Percentiles rank a stretch among this genome's conserved stretches.
phyloP scores from a whole-genome alignment of 2,329 filamentous ascomycete species.

The Metarhizium sp. region DNA sequence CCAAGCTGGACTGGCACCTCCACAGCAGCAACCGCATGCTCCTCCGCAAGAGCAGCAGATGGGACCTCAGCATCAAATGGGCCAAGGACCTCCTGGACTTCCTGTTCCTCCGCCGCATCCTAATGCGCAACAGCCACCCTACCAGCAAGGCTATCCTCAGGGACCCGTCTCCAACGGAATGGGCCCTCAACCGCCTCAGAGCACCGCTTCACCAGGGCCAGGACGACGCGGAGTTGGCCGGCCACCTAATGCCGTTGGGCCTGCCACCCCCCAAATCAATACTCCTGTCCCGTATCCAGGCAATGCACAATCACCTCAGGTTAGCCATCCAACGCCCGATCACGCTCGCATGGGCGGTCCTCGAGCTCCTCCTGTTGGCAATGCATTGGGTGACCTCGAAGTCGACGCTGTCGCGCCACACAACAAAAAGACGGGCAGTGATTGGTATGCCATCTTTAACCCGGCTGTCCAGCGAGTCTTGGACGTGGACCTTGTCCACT shows the following conservation, averaged over 20 bases:
- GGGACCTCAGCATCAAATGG: constrained; percentile 45
- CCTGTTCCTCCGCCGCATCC: constrained; percentile 49
- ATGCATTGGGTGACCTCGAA: constrained; percentile 75
- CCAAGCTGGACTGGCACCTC: constrained; percentile 76
- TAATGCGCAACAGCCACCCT: constrained; percentile 60
- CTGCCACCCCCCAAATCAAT: constrained; percentile 87
- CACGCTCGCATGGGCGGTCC: constrained; percentile 46
- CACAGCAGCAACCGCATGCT: constrained; percentile 49
- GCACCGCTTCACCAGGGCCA: constrained; percentile 79
- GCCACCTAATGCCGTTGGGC: constrained; percentile 52
- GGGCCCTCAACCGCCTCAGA: constrained; percentile 71
- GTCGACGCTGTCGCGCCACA: constrained; percentile 75
- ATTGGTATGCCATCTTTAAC: constrained; percentile 98
- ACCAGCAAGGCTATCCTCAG: constrained; percentile 58
- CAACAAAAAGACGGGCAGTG: constrained; percentile 78
- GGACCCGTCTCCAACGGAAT: constrained; percentile 59
- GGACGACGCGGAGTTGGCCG: constrained; percentile 63
- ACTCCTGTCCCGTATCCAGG: constrained; percentile 80
- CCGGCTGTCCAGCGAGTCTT: constrained; percentile 79
- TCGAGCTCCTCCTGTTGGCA: constrained; percentile 40
- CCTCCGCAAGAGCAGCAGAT: constrained; percentile 59
- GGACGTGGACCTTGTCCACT: constrained; percentile 91
- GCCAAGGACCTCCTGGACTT: constrained; percentile 64
- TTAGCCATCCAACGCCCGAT: constrained; percentile 73
- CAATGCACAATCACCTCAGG: constrained; percentile 73